Percentiles rank a stretch among this genome's conserved stretches.
Conservation (phyloP, 2,329 filamentous ascomycete species). For the Aspergillus versicolor region DNA sequence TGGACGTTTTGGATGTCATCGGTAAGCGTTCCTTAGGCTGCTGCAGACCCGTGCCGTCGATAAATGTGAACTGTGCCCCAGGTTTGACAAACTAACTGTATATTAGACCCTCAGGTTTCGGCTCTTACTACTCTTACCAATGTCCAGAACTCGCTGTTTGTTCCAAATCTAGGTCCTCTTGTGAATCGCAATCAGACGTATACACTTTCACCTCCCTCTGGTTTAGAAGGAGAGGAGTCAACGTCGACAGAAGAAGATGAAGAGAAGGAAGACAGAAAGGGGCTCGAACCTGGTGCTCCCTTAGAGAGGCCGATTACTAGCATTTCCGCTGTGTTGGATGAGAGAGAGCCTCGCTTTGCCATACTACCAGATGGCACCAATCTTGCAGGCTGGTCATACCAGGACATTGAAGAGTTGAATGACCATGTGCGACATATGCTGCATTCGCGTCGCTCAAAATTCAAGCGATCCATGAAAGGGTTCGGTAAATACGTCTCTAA, state of each 20-base stretch:
- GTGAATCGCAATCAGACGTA: conserved; percentile 80
- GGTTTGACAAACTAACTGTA: background rate
- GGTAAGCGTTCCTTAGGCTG: conserved; percentile 48
- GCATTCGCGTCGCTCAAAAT: conserved; percentile 74
- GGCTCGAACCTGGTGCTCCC: conserved; percentile 27
- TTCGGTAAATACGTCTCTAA: conserved; percentile 76
- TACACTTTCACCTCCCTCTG: conserved; percentile 58
- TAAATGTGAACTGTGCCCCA: background rate
- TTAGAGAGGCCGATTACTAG: conserved; percentile 49
- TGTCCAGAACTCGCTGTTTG: conserved; percentile 84
- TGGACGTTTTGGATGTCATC: conserved; percentile 68
- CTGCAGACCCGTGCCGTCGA: background rate
- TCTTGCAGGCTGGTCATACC: conserved; percentile 71
- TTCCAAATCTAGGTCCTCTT: conserved; percentile 74
- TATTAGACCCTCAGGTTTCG: conserved; percentile 74
- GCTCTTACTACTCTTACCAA: conserved; percentile 83
- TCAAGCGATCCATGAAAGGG: conserved; percentile 76
- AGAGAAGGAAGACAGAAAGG: conserved; percentile 17
- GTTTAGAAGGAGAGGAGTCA: conserved; percentile 20
- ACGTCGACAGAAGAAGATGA: conserved; percentile 27
- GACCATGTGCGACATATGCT: conserved; percentile 86
- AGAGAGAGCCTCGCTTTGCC: conserved; percentile 72
- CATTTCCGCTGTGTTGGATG: conserved; percentile 66
- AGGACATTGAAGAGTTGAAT: conserved; percentile 74
- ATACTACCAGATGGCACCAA: conserved; percentile 72